Percentiles rank a stretch among this genome's conserved stretches.
phyloP scores from a whole-genome alignment of 2,329 filamentous ascomycete species.

The Leptoxyphium fumago region DNA sequence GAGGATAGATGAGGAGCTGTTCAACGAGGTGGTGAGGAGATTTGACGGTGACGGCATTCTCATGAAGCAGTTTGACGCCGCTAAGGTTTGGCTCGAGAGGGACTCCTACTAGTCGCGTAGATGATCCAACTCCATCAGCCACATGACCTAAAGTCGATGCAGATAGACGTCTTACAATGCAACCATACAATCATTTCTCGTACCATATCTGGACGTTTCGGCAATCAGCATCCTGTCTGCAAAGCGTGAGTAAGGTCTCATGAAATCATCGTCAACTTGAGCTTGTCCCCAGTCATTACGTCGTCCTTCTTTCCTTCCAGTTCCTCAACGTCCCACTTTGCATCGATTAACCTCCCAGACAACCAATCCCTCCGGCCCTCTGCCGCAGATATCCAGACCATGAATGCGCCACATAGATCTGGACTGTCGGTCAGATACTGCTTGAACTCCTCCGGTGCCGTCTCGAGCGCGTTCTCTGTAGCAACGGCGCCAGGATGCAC shows the following conservation, averaged over 20 bases:
- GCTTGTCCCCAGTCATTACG: slow-evolving; percentile 20
- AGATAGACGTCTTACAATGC: too few species aligned
- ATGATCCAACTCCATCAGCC: too few species aligned
- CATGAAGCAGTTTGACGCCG: slow-evolving; percentile 24
- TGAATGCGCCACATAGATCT: slow-evolving; percentile 19
- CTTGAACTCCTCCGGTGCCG: slow-evolving; percentile 18
- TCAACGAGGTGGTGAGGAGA: slow-evolving; percentile 24
- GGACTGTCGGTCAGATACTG: slow-evolving; percentile 15
- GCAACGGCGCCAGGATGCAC: slow-evolving; percentile 25
- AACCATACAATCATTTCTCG: too few species aligned
- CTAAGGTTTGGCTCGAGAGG: slow-evolving; percentile 24
- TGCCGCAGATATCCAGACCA: slow-evolving; percentile 15
- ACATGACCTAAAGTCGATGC: too few species aligned
- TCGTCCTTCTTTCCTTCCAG: slow-evolving; percentile 19
- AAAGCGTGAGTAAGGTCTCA: too few species aligned
- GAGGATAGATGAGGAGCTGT: slow-evolving; percentile 21
- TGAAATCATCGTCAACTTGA: slow-evolving; percentile 17
- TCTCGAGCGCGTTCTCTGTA: slow-evolving; percentile 21
- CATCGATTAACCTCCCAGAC: slow-evolving; percentile 22
- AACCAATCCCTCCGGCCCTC: slow-evolving; percentile 22
- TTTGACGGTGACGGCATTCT: slow-evolving; percentile 20
- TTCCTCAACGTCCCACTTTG: slow-evolving; percentile 27
- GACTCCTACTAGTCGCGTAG: slow-evolving; percentile 14
- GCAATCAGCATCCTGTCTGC: too few species aligned
- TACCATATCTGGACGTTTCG: too few species aligned